phyloP scores from a whole-genome alignment of 1,139 yeast species.

The Yarrowia galli region DNA sequence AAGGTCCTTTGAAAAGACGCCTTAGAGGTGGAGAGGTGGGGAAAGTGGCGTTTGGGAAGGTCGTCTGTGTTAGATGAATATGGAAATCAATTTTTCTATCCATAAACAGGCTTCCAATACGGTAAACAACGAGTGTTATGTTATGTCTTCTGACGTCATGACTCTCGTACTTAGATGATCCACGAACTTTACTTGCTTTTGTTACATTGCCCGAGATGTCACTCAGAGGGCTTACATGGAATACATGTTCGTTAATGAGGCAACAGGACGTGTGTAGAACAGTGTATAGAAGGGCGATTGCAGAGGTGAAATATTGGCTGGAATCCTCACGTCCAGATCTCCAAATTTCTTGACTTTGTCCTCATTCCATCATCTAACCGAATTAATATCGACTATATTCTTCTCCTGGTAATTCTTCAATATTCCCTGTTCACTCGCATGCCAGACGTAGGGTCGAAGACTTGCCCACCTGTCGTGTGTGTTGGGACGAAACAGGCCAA shows the following conservation, averaged over 20 bases:
- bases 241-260: neutral
- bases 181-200: slow-evolving; percentile 27
- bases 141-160: slow-evolving; percentile 13
- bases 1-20: neutral
- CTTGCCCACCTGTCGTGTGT: slow-evolving; percentile 24
- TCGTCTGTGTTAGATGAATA: neutral
- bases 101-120: too few relatives aligned
- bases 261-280: neutral
- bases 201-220: slow-evolving; percentile 4
- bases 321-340: neutral
- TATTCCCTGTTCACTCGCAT: neutral
- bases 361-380: neutral
- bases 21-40: slow-evolving; percentile 5
- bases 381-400: neutral
- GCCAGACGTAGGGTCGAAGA: slow-evolving; percentile 16
- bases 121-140: too few relatives aligned
- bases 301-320: neutral
- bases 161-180: slow-evolving; percentile 14
- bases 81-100: neutral
- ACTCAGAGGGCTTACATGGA: neutral
- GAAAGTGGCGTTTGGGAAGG: neutral
- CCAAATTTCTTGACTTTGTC: fast-evolving
- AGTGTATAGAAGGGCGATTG: neutral
- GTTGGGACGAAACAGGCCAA: slow-evolving; percentile 2
- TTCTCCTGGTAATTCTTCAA: neutral